Base-by-base conservation (phyloP, 352 stramenopile species). In the Vaucheria bursata region DNA sequence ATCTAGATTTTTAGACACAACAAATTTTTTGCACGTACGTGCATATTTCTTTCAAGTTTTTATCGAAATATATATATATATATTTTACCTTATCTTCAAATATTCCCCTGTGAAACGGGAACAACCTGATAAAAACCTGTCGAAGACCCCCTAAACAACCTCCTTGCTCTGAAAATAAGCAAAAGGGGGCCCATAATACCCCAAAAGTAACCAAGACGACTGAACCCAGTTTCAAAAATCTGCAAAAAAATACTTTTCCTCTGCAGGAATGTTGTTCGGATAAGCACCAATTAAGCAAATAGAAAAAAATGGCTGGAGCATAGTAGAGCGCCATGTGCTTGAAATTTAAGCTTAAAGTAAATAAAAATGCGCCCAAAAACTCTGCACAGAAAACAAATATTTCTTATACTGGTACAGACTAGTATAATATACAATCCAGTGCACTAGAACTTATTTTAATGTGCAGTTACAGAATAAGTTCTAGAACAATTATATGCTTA, bases 321-420 rank as follows among this genome's bases (percentile, higher is more conserved):
- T 97, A 98, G 86, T 98, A 98, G 1, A 99, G 88, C n/a, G 93
- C 90, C 92, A 98, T 98, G 90, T 99, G 96, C 88, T 99, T 99
- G 82, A 98, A 98, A 82, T 97, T 98, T 2, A 98, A 87, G 38
- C 94, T 92, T 33, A 97, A 84, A 59, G 87, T 92, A 85, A 97
- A 98, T 1, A 88, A 76, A 25, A 90, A 38, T 65, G 80, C 31
- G 34, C 77, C 65, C 36, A 73, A 0, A 33, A 84, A 72, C 53
- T 78, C 78, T 79, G 59, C 18, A 33, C 31, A 31, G 8, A 71
- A 31, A 71, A 52, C 65, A 71, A n/a, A 12, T 25, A 18, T 67
- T 31, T 18, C 25, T 0, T 25, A 31, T n/a, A n/a, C n/a, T n/a
- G n/a, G n/a, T n/a, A n/a, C n/a, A n/a, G n/a, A n/a, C n/a, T n/a